phyloP scores from a whole-genome alignment of 108 stramenopile genomes.

The Nitzschia palea region DNA sequence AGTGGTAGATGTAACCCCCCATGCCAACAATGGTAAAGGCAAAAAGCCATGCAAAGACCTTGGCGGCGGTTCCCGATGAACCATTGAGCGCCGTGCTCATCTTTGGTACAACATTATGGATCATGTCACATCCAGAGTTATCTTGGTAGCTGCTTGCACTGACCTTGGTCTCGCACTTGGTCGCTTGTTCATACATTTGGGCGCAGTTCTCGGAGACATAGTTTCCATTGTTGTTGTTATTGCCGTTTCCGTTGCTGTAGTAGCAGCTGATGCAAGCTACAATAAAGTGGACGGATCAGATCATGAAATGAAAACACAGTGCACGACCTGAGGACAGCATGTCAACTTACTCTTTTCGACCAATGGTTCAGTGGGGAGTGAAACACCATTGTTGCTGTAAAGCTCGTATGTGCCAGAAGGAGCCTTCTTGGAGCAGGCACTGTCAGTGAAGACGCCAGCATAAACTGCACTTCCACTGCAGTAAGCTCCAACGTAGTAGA shows the following conservation, averaged over 20 bases:
- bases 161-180: conserved; percentile 66
- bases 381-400: conserved; percentile 48
- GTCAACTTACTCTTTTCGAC: conserved; percentile 28
- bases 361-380: conserved; percentile 53
- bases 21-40: conserved; percentile 46
- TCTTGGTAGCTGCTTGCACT: conserved; percentile 47
- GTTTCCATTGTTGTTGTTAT: conserved; percentile 40
- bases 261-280: conserved; percentile 42
- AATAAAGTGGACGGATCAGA: not conserved
- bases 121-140: conserved; percentile 51
- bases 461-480: conserved; percentile 64
- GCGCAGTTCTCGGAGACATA: conserved; percentile 62
- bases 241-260: conserved; percentile 33
- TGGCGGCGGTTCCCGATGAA: not conserved
- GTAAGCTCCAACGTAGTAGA: conserved; percentile 76
- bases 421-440: conserved; percentile 61
- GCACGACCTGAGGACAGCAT: conserved; percentile 5
- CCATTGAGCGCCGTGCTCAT: conserved; percentile 19
- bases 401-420: conserved; percentile 57
- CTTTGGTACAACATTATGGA: conserved; percentile 37
- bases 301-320: not conserved
- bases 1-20: conserved; percentile 39
- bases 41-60: conserved; percentile 44
- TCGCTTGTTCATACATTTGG: conserved; percentile 51
- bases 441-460: conserved; percentile 68